Evolutionary conservation across 2,329 filamentous ascomycete species (phyloP).

Genomic region (Pyricularia pennisetigena): DNA sequence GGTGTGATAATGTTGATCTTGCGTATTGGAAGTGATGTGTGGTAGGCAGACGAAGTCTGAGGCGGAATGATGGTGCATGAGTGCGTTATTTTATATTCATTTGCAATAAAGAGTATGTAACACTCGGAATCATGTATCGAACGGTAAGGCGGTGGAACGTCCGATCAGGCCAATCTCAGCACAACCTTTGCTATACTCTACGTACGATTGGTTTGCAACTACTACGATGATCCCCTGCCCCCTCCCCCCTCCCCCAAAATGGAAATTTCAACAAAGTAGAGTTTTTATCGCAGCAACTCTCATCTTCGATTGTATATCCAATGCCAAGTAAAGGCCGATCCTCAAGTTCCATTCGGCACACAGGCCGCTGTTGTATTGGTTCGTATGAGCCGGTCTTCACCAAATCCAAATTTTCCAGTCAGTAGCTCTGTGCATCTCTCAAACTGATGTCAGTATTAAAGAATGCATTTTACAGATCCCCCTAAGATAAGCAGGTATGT

Average conservation of each 20-base stretch:
- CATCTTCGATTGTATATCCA: not conserved
- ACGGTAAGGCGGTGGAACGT: not conserved
- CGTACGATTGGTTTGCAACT: not conserved
- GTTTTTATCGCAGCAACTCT: too few relatives aligned
- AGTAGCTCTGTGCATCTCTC: not conserved
- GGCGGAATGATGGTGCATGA: not conserved
- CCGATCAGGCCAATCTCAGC: not conserved
- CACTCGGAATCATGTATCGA: not conserved
- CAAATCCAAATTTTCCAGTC: not conserved
- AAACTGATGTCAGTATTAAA: not conserved
- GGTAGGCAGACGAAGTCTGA: not conserved
- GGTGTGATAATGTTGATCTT: not conserved
- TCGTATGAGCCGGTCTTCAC: not conserved
- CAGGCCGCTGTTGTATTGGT: not conserved
- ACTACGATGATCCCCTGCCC: too few relatives aligned
- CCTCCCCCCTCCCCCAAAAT: not conserved
- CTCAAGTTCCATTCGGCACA: not conserved
- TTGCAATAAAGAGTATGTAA: not conserved
- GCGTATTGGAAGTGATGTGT: not conserved
- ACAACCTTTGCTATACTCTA: not conserved
- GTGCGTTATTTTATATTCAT: not conserved
- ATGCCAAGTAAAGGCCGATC: not conserved
- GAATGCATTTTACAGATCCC: not conserved
- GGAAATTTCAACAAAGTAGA: too few relatives aligned
- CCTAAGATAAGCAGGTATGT: not conserved